Evolutionary conservation across 2,329 filamentous ascomycete species (phyloP).

Genomic region (Ambrosiella beaveri): DNA sequence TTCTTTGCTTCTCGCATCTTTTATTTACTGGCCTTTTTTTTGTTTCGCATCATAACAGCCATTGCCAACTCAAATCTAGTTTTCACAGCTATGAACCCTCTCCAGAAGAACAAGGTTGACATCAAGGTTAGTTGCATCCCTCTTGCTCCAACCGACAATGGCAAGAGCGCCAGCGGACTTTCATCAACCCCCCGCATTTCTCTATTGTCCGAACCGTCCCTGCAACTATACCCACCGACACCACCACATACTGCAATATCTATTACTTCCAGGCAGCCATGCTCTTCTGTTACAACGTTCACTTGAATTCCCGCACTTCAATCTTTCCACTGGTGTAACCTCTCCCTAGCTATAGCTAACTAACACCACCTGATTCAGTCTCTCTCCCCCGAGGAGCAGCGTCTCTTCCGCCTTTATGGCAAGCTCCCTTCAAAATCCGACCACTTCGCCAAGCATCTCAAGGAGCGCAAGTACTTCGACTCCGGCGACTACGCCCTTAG

Average conservation of each 20-base stretch:
- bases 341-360: conserved; percentile 8
- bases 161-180: neutral
- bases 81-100: conserved; percentile 57
- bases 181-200: neutral
- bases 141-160: neutral
- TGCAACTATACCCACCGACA: neutral
- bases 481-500: conserved; percentile 91
- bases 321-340: conserved; percentile 9
- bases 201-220: neutral
- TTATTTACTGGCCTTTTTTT: neutral
- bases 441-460: conserved; percentile 92
- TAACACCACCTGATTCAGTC: conserved; percentile 36
- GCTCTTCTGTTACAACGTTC: neutral
- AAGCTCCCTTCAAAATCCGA: conserved; percentile 95
- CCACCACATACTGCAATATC: neutral
- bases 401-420: conserved; percentile 90
- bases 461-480: conserved; percentile 98
- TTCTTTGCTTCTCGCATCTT: neutral
- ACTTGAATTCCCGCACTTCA: neutral
- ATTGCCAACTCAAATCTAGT: conserved; percentile 18
- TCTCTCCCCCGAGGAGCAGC: conserved; percentile 85
- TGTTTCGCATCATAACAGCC: conserved; percentile 2
- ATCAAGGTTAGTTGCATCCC: conserved; percentile 53
- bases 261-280: neutral
- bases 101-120: conserved; percentile 97